Evolutionary conservation across 805 yeast genomes (phyloP).

Genomic region (Metschnikowia kunwiensis): DNA sequence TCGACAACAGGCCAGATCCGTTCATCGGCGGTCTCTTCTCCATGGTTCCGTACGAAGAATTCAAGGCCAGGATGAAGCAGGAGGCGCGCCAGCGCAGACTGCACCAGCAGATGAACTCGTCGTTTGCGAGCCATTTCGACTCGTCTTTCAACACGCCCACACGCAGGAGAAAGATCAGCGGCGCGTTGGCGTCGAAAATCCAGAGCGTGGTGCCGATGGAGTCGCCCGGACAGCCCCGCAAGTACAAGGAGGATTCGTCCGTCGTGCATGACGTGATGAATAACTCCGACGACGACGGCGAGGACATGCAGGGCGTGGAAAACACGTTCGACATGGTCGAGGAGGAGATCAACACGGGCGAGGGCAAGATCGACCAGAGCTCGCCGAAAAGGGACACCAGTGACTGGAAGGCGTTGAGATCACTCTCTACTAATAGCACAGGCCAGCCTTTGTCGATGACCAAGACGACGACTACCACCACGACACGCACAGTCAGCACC

Average conservation of each 20-base stretch:
- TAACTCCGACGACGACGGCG: slow-evolving; percentile 40
- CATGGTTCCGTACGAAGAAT: slow-evolving; percentile 59
- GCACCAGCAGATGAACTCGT: slow-evolving; percentile 27
- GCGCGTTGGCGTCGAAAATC: slow-evolving; percentile 64
- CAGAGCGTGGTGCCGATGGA: slow-evolving; percentile 83
- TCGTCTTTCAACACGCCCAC: slow-evolving; percentile 70
- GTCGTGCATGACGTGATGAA: slow-evolving; percentile 39
- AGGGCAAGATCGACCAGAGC: slow-evolving; percentile 16
- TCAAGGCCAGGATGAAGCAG: slow-evolving; percentile 50
- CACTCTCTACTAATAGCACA: slow-evolving; percentile 33
- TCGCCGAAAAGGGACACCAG: slow-evolving; percentile 27
- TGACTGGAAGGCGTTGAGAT: slow-evolving; percentile 41
- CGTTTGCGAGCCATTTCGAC: slow-evolving; percentile 32
- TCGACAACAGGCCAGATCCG: slow-evolving; percentile 64
- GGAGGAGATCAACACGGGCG: slow-evolving; percentile 16
- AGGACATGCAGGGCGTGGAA: slow-evolving; percentile 23
- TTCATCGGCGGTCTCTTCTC: slow-evolving; percentile 67
- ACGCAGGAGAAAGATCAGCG: slow-evolving; percentile 61
- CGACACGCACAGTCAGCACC: slow-evolving; percentile 48
- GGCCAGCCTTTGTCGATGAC: slow-evolving; percentile 37
- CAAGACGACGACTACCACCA: slow-evolving; percentile 46
- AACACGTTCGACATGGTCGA: slow-evolving; percentile 13
- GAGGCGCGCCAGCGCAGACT: slow-evolving; percentile 39
- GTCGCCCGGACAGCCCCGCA: slow-evolving; percentile 97
- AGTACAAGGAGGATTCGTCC: slow-evolving; percentile 39